phyloP scores from a whole-genome alignment of 2,329 filamentous ascomycete species.

The Botrytis paeoniae region DNA sequence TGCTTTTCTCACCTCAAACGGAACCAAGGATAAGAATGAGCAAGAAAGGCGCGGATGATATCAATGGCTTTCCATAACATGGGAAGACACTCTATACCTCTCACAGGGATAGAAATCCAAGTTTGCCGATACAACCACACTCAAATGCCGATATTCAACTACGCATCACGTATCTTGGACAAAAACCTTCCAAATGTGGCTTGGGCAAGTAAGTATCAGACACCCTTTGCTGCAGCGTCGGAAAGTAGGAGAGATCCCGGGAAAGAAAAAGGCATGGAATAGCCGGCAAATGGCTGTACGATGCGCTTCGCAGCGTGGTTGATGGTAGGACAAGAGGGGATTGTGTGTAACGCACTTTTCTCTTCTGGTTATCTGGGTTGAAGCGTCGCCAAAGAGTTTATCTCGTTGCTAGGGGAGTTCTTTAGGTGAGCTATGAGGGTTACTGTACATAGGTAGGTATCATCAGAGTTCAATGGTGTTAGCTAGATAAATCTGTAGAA shows the following conservation, averaged over 20 bases:
- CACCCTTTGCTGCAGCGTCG: background rate
- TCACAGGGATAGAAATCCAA: background rate
- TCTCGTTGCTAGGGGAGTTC: background rate
- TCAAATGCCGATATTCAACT: background rate
- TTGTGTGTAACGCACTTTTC: background rate
- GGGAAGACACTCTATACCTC: background rate
- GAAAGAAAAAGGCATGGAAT: background rate
- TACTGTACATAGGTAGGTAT: background rate
- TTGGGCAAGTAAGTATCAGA: background rate
- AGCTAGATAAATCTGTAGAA: background rate
- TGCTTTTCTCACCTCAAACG: background rate
- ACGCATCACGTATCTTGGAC: background rate
- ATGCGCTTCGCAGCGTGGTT: background rate
- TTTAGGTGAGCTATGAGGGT: background rate
- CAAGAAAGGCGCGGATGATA: background rate
- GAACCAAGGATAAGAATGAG: background rate
- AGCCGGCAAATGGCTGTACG: background rate
- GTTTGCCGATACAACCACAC: background rate
- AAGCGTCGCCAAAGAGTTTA: accelerated
- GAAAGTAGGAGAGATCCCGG: background rate
- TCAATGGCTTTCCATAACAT: background rate
- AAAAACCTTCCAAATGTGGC: background rate
- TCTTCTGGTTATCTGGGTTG: background rate
- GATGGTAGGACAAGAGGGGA: background rate
- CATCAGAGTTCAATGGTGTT: background rate